Percentiles rank a stretch among this genome's conserved stretches.
phyloP scores from a whole-genome alignment of 2,329 filamentous ascomycete genomes.

The Aspergillus uvarum region DNA sequence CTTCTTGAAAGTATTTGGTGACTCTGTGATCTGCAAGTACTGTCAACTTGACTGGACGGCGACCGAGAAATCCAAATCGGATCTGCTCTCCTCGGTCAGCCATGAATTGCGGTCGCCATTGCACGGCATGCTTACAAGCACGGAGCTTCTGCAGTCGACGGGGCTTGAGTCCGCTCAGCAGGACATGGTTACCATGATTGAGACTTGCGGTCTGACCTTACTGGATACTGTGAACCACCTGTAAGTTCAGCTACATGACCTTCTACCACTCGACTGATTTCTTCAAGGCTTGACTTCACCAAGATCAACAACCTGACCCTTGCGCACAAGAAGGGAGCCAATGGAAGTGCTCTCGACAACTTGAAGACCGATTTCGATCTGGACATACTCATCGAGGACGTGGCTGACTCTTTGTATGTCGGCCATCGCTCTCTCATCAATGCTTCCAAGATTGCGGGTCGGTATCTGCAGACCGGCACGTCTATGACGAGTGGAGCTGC shows the following conservation, averaged over 20 bases:
- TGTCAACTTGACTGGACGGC: slow-evolving; percentile 34
- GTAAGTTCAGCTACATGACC: slow-evolving; percentile 16
- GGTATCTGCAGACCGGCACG: slow-evolving; percentile 13
- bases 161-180: slow-evolving; percentile 40
- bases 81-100: slow-evolving; percentile 53
- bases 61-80: slow-evolving; percentile 50
- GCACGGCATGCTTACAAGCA: slow-evolving; percentile 51
- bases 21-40: slow-evolving; percentile 37
- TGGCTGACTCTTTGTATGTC: slow-evolving; percentile 30
- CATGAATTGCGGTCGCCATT: slow-evolving; percentile 53
- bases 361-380: slow-evolving; percentile 35
- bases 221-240: slow-evolving; percentile 49
- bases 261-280: slow-evolving; percentile 1
- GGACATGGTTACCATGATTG: slow-evolving; percentile 49
- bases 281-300: slow-evolving; percentile 32
- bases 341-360: slow-evolving; percentile 18
- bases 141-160: slow-evolving; percentile 52
- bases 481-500: slow-evolving; percentile 5
- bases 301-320: slow-evolving; percentile 36
- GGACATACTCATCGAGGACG: slow-evolving; percentile 31
- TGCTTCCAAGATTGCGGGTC: slow-evolving; percentile 13
- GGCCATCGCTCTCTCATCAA: slow-evolving; percentile 22
- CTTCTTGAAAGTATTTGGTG: slow-evolving; percentile 38
- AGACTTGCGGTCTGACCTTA: slow-evolving; percentile 52
- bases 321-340: slow-evolving; percentile 11